A percentile compares a stretch with the other conserved stretches of the same genome.
Conservation (phyloP, 306 rosid species). For the Acacia acuminata region DNA sequence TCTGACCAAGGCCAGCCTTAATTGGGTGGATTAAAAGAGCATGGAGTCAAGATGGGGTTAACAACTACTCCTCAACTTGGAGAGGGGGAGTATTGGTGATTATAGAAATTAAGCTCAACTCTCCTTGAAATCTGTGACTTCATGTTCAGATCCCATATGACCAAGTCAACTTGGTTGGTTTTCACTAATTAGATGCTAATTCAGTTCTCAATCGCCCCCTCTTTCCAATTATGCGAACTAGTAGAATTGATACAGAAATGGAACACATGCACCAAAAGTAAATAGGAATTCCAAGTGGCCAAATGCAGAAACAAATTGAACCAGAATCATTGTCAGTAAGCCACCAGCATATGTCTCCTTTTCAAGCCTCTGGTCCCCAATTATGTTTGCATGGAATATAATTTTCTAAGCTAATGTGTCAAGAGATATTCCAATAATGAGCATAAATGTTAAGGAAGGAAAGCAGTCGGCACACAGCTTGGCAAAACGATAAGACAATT, state of each 20-base stretch:
- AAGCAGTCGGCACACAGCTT: too few species aligned
- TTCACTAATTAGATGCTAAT: not conserved
- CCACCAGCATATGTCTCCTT: too few species aligned
- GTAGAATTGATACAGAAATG: not conserved
- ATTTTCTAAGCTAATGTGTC: too few species aligned
- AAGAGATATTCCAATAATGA: too few species aligned
- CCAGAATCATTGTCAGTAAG: too few species aligned
- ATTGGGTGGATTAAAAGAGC: not conserved
- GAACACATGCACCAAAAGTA: not conserved
- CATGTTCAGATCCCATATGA: not conserved
- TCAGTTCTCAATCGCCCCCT: not conserved
- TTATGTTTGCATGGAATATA: too few species aligned
- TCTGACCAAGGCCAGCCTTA: not conserved
- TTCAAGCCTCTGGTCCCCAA: too few species aligned
- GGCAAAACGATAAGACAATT: too few species aligned
- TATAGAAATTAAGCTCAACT: not conserved
- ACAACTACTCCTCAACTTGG: not conserved
- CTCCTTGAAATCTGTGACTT: not conserved
- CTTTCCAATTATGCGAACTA: not conserved
- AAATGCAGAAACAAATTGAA: slow-evolving; percentile 1
- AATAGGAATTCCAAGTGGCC: not conserved
- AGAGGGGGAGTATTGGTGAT: not conserved
- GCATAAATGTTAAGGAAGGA: too few species aligned
- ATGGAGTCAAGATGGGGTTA: not conserved
- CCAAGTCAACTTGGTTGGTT: not conserved